Conservation (phyloP, 352 stramenopile species). For the Phytopythium helicoides region DNA sequence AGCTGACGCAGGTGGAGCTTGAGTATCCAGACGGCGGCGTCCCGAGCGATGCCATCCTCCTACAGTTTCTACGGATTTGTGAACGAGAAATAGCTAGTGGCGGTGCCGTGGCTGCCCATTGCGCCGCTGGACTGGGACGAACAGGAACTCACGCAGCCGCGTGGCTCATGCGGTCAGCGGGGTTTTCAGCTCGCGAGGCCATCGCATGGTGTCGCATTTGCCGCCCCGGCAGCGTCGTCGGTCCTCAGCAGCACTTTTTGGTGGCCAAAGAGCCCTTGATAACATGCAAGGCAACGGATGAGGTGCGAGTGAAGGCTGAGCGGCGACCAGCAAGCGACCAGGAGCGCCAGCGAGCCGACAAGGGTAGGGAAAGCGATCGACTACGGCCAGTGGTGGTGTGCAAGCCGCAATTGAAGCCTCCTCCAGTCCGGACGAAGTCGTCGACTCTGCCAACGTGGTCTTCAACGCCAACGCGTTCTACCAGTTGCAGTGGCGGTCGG, state of each 20-base stretch:
- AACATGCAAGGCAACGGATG: neutral
- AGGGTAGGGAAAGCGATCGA: neutral
- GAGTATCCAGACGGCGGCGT: constrained; percentile 94
- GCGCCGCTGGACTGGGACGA: constrained; percentile 95
- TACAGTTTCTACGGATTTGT: constrained; percentile 74
- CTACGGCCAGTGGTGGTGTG: neutral
- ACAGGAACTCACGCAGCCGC: constrained; percentile 96
- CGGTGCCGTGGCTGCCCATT: constrained; percentile 95
- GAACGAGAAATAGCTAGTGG: constrained; percentile 30
- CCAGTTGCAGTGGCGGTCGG: too few relatives aligned
- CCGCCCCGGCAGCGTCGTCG: constrained; percentile 93
- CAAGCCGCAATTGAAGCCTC: too few relatives aligned
- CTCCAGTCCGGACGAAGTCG: too few relatives aligned
- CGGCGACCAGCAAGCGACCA: neutral
- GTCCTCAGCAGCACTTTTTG: constrained; percentile 95
- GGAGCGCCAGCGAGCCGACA: too few relatives aligned
- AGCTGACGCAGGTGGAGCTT: constrained; percentile 70
- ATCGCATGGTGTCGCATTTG: constrained; percentile 97
- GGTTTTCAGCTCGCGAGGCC: constrained; percentile 90
- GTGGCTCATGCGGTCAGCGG: constrained; percentile 96
- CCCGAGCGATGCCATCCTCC: constrained; percentile 82
- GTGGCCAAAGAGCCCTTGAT: constrained; percentile 61
- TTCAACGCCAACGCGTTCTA: too few relatives aligned
- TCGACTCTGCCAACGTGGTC: too few relatives aligned
- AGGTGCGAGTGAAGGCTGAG: neutral